phyloP scores from a whole-genome alignment of 148 eudicot species.

The Fagopyrum esculentum region DNA sequence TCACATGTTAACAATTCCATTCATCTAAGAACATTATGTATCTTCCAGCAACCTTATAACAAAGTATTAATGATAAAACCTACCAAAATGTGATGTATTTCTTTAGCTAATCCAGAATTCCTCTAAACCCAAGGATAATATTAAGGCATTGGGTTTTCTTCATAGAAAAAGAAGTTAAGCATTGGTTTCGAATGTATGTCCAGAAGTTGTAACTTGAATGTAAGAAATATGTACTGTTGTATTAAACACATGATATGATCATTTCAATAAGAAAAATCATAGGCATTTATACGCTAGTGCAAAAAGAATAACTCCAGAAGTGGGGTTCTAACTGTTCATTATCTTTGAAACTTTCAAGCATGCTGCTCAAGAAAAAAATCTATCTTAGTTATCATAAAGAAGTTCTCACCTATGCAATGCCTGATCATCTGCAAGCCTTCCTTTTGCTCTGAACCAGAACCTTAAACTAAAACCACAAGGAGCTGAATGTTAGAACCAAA shows the following conservation, averaged over 20 bases:
- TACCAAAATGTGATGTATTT: background rate
- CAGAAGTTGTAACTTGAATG: background rate
- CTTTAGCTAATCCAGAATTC: background rate
- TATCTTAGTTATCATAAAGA: background rate
- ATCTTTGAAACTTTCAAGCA: too few relatives aligned
- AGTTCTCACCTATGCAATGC: conserved; percentile 84
- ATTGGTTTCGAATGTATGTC: background rate
- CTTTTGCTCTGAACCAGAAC: conserved; percentile 92
- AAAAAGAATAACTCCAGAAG: background rate
- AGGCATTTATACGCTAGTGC: background rate
- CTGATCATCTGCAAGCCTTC: conserved; percentile 93
- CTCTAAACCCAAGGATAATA: background rate
- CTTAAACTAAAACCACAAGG: conserved; percentile 47
- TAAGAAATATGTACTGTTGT: background rate
- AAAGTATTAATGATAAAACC: background rate
- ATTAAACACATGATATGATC: background rate
- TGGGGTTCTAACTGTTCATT: background rate
- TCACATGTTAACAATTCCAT: background rate
- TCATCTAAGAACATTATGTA: background rate
- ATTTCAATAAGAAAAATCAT: too few relatives aligned
- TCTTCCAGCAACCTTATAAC: background rate
- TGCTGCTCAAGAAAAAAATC: too few relatives aligned
- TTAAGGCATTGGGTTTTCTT: background rate
- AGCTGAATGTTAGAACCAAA: background rate
- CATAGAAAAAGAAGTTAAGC: background rate